A percentile compares a stretch with the other conserved stretches of the same genome.
phyloP scores from a whole-genome alignment of 371 early-diverging fungal genomes.

The Mucor racemosus region DNA sequence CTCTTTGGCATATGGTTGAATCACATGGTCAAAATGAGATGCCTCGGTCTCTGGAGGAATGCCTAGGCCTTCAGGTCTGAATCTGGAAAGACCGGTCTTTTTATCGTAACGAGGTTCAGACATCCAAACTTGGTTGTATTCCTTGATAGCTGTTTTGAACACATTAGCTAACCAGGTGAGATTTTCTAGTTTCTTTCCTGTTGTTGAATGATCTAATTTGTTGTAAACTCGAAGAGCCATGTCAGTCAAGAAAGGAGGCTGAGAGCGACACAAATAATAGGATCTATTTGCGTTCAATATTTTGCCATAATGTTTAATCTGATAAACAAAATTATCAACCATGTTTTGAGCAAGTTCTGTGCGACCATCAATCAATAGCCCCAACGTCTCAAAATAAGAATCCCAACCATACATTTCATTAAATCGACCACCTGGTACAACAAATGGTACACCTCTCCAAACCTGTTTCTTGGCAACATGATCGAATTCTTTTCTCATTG shows the following conservation, averaged over 20 bases:
- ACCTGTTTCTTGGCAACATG: constrained; percentile 43
- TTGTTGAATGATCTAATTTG: constrained; percentile 34
- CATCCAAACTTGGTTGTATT: constrained; percentile 91
- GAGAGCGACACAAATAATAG: constrained; percentile 92
- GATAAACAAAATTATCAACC: constrained; percentile 95
- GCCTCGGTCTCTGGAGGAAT: constrained; percentile 96
- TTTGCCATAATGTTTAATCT: constrained; percentile 94
- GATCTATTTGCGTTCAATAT: constrained; percentile 95
- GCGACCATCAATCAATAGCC: constrained; percentile 81
- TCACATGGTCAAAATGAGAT: constrained; percentile 86
- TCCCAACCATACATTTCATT: constrained; percentile 99
- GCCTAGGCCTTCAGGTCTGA: constrained; percentile 84
- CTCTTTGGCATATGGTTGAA: constrained; percentile 78
- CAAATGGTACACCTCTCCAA: constrained; percentile 82
- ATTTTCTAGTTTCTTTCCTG: constrained; percentile 48
- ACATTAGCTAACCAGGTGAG: constrained; percentile 73
- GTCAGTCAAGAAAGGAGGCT: constrained; percentile 95
- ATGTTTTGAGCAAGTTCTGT: constrained; percentile 83
- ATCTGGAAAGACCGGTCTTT: constrained; percentile 76
- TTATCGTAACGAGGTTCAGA: constrained; percentile 73
- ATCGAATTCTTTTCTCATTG: constrained; percentile 60
- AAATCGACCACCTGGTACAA: constrained; percentile 97
- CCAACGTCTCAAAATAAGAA: constrained; percentile 89
- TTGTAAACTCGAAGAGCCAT: constrained; percentile 82
- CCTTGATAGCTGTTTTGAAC: constrained; percentile 81